A percentile compares a stretch with the other conserved stretches of the same genome.
Conservation (phyloP, 495 filamentous ascomycete species). For the Aspergillus diversus region DNA sequence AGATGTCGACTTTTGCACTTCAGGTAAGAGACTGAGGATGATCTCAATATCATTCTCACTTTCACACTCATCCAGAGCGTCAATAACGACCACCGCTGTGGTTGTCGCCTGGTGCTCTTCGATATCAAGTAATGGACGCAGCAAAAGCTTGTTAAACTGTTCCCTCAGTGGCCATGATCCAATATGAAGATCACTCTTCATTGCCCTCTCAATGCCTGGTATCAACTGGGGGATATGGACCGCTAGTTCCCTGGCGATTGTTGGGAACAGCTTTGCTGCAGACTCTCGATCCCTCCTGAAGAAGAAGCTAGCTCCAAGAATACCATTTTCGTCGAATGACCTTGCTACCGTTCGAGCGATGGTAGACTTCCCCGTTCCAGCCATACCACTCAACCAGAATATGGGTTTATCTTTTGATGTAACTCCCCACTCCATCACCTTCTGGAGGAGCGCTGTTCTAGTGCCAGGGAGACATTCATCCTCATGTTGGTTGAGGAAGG, state of each 20-base stretch:
- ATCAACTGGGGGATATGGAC: conserved; percentile 28
- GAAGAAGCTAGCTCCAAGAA: conserved; percentile 8
- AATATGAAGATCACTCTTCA: conserved; percentile 37
- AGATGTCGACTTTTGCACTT: no score
- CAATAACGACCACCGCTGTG: no score
- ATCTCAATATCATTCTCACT: no score
- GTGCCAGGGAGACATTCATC: not conserved
- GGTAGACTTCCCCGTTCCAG: conserved; percentile 7
- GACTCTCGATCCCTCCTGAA: conserved; percentile 38
- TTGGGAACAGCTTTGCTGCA: conserved; percentile 44
- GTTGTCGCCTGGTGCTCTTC: no score
- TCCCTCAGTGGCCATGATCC: conserved; percentile 34
- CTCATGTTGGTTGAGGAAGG: conserved; percentile 4
- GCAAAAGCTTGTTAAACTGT: conserved; percentile 52
- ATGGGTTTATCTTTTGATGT: not conserved
- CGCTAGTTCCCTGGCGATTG: conserved; percentile 46
- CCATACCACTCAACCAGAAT: conserved; percentile 3
- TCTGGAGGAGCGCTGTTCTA: not conserved
- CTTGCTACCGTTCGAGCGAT: conserved; percentile 5
- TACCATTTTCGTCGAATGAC: not conserved
- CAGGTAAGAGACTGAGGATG: no score
- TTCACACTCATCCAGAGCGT: no score
- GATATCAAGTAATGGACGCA: conserved; percentile 40
- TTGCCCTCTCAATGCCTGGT: conserved; percentile 35
- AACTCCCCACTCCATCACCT: not conserved